Evolutionary conservation across 257 asterid genomes (phyloP).

Genomic region (Rubia yunnanensis): DNA sequence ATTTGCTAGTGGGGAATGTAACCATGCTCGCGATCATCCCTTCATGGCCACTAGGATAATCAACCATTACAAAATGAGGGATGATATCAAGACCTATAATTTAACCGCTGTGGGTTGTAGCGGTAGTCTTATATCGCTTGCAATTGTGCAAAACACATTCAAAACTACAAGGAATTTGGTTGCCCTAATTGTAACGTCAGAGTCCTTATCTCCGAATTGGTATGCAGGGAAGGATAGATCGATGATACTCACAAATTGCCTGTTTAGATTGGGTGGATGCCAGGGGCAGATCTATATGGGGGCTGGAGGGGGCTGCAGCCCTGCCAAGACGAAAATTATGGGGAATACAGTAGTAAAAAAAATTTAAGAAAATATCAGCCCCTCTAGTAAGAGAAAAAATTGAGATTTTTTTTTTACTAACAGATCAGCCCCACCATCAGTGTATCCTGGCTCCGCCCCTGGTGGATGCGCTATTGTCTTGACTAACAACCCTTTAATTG

Average conservation of each 20-base stretch:
- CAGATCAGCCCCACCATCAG: constrained; percentile 54
- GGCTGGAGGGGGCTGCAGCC: too few species aligned
- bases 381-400: too few species aligned
- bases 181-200: constrained; percentile 71
- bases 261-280: constrained; percentile 31
- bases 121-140: constrained; percentile 61
- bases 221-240: constrained; percentile 69
- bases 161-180: constrained; percentile 22
- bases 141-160: constrained; percentile 42
- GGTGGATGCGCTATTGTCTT: too few species aligned
- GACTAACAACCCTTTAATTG: too few species aligned
- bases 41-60: constrained; percentile 54
- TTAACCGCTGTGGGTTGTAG: constrained; percentile 92
- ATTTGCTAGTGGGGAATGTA: constrained; percentile 61
- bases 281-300: too few species aligned
- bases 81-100: constrained; percentile 62
- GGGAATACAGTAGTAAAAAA: too few species aligned
- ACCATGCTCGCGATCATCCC: constrained; percentile 67
- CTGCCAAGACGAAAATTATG: too few species aligned
- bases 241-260: constrained; percentile 78
- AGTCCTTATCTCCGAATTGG: constrained; percentile 68
- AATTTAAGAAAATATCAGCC: too few species aligned
- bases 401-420: too few species aligned
- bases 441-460: too few species aligned
- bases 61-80: constrained; percentile 47